Evolutionary conservation across 192 early-diverging fungal genomes (phyloP), one percentile per base, ranked within the genome.

Genomic region (Gryganskiella cystojenkinii): DNA sequence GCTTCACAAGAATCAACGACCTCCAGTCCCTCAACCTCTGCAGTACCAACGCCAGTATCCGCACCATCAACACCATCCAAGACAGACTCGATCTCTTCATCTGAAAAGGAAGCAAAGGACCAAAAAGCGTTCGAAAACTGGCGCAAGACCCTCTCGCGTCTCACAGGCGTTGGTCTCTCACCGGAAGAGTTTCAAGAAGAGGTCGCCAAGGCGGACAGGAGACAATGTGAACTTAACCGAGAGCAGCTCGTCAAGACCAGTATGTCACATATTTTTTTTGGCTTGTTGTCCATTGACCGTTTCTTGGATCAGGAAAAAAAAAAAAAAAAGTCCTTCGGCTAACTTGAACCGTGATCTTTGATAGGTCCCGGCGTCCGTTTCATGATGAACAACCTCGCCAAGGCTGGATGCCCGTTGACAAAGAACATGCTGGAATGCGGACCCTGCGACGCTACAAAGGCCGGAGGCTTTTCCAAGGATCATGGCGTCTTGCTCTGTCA

Each of bases 401-500:
- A 90, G 54, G 82, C 88, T 7, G 95, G 94, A 17, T 92, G 86
- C 47, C 79, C 71, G 25, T 79, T 91, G 67, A 80, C 40, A 9
- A 85, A 71, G 49, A 83, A 88, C 1, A 85, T 89, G 56, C 88
- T 98, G 59, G 80, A 86, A 22, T 98, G 96, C 79, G 83, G 88
- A 55, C 91, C 92, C 22, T 98, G 96, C 83, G 91, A 93, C 60
- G 83, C 84, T 20, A 92, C 86, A 59, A 85, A 93, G 34, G 88
- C 92, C n/a, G 97, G 95, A 44, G 97, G 95, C 11, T 98, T 94
- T 57, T 86, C 92, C 13, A 92, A 91, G 1, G 86, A 91, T 3
- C 78, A 86, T 37, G 93, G 94, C 44, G 89, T 98, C 59, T 81
- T 97, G 25, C 84, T 98, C 31, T 98, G 97, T 81, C 90, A 94